phyloP scores from a whole-genome alignment of 371 early-diverging fungal species.

The Circinella minor region DNA sequence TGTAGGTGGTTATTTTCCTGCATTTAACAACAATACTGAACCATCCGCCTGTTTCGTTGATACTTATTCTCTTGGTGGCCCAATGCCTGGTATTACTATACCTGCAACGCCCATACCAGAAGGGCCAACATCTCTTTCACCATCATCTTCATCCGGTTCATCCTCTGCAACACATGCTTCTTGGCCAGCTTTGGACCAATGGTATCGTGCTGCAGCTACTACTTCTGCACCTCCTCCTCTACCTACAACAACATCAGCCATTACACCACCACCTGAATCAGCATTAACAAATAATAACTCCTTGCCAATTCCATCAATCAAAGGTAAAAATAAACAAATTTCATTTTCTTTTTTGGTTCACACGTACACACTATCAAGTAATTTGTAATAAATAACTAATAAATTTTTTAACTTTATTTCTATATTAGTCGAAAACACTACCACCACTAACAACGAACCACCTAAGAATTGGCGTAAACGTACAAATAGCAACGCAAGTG shows the following conservation, averaged over 20 bases:
- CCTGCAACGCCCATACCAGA: conserved; percentile 34
- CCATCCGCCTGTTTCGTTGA: conserved; percentile 12
- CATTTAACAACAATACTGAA: conserved; percentile 2
- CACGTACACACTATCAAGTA: too few relatives aligned
- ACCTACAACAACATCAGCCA: not conserved
- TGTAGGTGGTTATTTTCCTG: conserved; percentile 2
- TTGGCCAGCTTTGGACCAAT: conserved; percentile 2
- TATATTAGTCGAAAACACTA: not conserved
- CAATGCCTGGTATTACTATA: conserved; percentile 27
- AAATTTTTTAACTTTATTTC: too few relatives aligned
- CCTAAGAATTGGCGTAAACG: conserved; percentile 11
- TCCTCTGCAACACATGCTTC: conserved; percentile 21
- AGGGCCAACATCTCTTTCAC: conserved; percentile 31
- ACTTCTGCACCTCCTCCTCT: not conserved
- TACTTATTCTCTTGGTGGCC: conserved; percentile 10
- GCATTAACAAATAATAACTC: not conserved
- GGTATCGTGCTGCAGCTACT: not conserved
- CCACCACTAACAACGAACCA: too few relatives aligned
- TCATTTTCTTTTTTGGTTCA: too few relatives aligned
- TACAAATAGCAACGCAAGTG: not conserved
- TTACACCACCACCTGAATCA: not conserved
- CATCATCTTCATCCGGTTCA: conserved; percentile 40
- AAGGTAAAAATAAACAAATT: not conserved
- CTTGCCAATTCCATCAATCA: not conserved
- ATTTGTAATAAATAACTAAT: too few relatives aligned